Evolutionary conservation across 2,329 filamentous ascomycete genomes (phyloP), one percentile per base, ranked within the genome.

Genomic region (Aspergillus tanneri): DNA sequence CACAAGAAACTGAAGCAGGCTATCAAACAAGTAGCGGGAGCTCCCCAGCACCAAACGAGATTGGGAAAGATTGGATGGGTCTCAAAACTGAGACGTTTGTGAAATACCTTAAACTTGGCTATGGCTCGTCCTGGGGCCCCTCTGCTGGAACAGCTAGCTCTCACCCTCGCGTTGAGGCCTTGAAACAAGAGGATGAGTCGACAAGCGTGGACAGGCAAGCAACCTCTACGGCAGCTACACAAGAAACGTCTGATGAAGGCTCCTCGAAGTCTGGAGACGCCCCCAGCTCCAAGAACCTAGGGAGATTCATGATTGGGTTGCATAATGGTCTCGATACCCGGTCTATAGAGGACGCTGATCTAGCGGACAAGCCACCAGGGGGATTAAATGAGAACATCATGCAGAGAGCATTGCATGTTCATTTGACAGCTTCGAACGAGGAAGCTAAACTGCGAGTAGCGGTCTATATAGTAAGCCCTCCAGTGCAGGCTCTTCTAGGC

Each of bases 81-180:
- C 70, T 71, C 54, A 67, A 64, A 19, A 65, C 73, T 3, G 74
- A 76, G 7, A 72, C 65, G 2, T 64, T 77, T 47, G 72, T 77
- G 62, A 78, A 76, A 53, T 73, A 76, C 53, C 62, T 78, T 24
- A 77, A 73, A 18, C 60, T 77, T 18, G 75, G 75, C 7, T 78
- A 78, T 60, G 74, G 75, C 12, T 73, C 74, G 3, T 62, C 68
- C 14, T 78, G 75, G 75, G 68, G 71, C 14, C 61, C 72, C 42
- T 66, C 70, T 22, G 62, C 67, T 10, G 68, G 60, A 40, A 59
- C 56, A 9, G 44, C 57, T 27, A 55, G 57, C 11, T 48, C 61
- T 3, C 56, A 63, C 46, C 55, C 65, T 38, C 56, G 57, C 19
- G 52, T 61, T 43, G 59, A 62, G 44, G 55, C 58, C 48, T 53